Conservation (phyloP, 148 eudicot genomes). For the Pouteria glomerata region DNA sequence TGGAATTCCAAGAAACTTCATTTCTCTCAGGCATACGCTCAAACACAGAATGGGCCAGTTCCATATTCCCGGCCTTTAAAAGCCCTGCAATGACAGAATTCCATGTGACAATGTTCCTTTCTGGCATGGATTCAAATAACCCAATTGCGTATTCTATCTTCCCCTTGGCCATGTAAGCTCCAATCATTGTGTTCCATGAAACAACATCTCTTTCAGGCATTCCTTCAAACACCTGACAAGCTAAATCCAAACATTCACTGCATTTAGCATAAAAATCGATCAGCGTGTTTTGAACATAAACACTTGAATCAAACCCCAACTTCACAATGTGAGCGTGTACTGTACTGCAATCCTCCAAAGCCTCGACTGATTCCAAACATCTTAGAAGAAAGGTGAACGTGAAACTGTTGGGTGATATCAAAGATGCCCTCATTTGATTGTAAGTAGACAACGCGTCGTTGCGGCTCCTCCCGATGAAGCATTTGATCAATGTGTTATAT, state of each 20-base stretch:
- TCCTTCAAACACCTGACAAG: conserved; percentile 25
- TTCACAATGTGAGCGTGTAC: conserved; percentile 24
- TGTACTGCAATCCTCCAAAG: conserved; percentile 9
- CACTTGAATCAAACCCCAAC: conserved; percentile 20
- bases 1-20: conserved; percentile 32
- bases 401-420: conserved; percentile 19
- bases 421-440: conserved; percentile 13
- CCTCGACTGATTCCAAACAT: conserved; percentile 18
- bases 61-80: conserved; percentile 22
- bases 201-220: conserved; percentile 33
- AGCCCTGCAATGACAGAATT: conserved; percentile 26
- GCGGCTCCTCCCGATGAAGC: conserved; percentile 21
- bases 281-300: conserved; percentile 24
- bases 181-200: conserved; percentile 35
- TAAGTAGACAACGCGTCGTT: conserved; percentile 9
- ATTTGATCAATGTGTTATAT: conserved; percentile 29
- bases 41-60: conserved; percentile 19
- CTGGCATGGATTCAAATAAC: conserved; percentile 32
- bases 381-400: conserved; percentile 28
- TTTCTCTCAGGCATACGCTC: conserved; percentile 27
- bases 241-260: conserved; percentile 15
- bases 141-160: conserved; percentile 19
- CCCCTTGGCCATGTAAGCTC: conserved; percentile 28
- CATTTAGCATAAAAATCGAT: conserved; percentile 28
- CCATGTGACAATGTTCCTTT: conserved; percentile 27